These are phyloP conservation scores for Coniochaeta prunicola DNA, from an alignment of 2,329 filamentous ascomycete species.

Conservation along the genomic window DNA sequence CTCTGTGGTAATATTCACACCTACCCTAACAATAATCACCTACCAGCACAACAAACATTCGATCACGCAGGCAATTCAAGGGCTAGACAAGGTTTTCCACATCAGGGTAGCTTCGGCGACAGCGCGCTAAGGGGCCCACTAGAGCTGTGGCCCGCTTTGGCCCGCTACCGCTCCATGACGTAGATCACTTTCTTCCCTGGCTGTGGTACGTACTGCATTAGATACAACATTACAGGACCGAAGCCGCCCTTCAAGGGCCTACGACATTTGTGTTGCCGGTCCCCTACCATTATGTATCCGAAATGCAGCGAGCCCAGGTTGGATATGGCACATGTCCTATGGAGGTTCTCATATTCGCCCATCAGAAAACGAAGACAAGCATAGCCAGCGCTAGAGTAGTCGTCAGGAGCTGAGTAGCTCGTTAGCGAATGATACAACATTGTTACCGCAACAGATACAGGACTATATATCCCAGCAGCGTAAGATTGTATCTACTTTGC, in stretches of 20 bases:
- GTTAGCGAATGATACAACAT: too few species aligned
- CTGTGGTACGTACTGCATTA: too few species aligned
- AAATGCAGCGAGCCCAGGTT: neutral
- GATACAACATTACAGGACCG: too few species aligned
- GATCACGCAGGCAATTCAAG: neutral
- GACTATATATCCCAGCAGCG: too few species aligned
- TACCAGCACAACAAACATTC: neutral
- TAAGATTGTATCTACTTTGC: too few species aligned
- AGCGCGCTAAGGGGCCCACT: neutral
- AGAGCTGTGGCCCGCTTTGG: neutral
- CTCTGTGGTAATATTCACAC: neutral
- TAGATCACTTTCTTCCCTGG: neutral
- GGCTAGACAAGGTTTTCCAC: neutral
- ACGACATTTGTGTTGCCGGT: too few species aligned
- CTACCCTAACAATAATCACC: neutral
- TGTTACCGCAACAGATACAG: too few species aligned
- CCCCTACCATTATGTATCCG: too few species aligned
- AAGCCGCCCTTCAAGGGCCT: too few species aligned
- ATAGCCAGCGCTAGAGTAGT: neutral
- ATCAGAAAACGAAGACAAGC: neutral
- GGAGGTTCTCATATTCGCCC: neutral
- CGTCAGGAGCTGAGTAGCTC: too few species aligned
- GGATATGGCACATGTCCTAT: neutral
- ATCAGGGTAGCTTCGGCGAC: neutral
- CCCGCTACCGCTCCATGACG: neutral